phyloP scores from a whole-genome alignment of 768 basidiomycete genomes.

The Pisolithus tinctorius region DNA sequence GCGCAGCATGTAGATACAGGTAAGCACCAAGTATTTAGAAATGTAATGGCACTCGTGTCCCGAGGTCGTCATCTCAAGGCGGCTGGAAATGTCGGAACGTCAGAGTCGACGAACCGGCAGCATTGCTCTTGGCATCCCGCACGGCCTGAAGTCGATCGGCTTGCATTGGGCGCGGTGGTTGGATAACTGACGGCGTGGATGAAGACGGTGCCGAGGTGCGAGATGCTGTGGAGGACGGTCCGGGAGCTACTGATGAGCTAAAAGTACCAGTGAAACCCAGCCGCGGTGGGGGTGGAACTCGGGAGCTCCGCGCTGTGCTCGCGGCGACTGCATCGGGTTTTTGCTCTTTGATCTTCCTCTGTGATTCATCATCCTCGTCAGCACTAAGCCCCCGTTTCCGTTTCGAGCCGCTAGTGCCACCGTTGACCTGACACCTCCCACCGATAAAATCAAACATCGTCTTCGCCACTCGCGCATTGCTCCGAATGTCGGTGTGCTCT shows the following conservation, averaged over 20 bases:
- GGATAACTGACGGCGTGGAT: neutral
- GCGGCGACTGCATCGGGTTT: neutral
- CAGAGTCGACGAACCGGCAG: conserved; percentile 5
- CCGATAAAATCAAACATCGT: conserved; percentile 48
- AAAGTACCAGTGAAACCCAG: too few species aligned
- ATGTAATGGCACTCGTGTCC: neutral
- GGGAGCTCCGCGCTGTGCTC: neutral
- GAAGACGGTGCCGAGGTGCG: neutral
- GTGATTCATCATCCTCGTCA: neutral
- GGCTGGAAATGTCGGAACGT: neutral
- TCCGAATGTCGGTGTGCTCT: conserved; percentile 56
- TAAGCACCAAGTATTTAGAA: neutral
- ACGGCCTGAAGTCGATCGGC: conserved; percentile 13
- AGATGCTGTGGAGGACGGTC: neutral
- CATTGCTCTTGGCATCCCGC: conserved; percentile 11
- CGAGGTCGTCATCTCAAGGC: neutral
- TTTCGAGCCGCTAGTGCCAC: conserved; percentile 5
- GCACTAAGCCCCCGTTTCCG: conserved; percentile 23
- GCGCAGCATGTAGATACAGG: neutral
- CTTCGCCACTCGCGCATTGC: conserved; percentile 53
- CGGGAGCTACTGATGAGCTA: too few species aligned
- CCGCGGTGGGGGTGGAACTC: neutral
- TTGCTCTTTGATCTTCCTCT: conserved; percentile 13
- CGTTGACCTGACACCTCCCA: conserved; percentile 2
- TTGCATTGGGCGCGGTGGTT: conserved; percentile 10